These are phyloP conservation scores for Cajanus cajan DNA, from an alignment of 306 rosid species.

Conservation along the genomic window DNA sequence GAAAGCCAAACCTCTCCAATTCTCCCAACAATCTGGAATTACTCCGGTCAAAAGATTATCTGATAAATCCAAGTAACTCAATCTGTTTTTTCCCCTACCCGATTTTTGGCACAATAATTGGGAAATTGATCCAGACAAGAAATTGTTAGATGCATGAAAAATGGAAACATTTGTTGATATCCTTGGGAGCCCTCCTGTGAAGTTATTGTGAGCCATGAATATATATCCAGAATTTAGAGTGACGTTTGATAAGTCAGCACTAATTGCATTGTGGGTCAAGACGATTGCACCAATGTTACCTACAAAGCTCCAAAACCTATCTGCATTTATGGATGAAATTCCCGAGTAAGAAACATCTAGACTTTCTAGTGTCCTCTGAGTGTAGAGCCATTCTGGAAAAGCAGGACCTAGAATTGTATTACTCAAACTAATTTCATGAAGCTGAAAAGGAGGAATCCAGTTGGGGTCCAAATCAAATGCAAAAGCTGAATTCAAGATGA, in stretches of 20 bases:
- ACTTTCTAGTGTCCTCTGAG: background rate
- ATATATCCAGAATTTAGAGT: background rate
- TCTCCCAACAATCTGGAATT: conserved; percentile 3
- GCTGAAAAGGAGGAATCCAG: background rate
- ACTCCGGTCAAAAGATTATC: background rate
- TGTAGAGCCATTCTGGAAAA: conserved; percentile 13
- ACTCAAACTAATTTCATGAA: background rate
- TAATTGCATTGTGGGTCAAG: conserved; percentile 19
- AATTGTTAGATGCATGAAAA: background rate
- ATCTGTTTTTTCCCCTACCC: background rate
- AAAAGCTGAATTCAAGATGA: background rate
- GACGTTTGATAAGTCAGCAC: conserved; percentile 15
- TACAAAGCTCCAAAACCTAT: background rate
- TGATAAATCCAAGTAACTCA: background rate
- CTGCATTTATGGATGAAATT: background rate
- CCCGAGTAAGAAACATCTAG: background rate
- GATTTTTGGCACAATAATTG: background rate
- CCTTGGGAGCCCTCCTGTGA: conserved; percentile 23
- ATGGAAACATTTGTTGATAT: background rate
- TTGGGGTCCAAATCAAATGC: background rate
- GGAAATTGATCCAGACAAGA: conserved; percentile 31
- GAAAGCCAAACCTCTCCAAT: background rate
- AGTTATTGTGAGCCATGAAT: background rate
- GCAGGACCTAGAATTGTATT: background rate
- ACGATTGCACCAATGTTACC: background rate